phyloP scores from a whole-genome alignment of 805 yeast genomes.

The Torulaspora microellipsoides region DNA sequence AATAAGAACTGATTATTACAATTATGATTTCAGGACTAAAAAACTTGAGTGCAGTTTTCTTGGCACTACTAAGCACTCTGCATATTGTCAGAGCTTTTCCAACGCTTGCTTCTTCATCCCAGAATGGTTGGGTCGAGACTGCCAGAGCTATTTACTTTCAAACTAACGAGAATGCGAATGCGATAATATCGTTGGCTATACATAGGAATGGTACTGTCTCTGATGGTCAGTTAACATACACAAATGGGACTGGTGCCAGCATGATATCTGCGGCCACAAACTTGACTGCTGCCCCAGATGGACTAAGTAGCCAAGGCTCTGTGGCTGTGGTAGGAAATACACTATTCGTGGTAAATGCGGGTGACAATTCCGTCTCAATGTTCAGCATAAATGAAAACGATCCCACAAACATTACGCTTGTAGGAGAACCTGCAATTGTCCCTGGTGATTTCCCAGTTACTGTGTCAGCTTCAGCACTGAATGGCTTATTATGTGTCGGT shows the following conservation, averaged over 20 bases:
- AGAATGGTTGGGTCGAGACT: no score
- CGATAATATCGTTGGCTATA: slow-evolving; percentile 2
- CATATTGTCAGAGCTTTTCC: no score
- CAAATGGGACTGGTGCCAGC: slow-evolving; percentile 10
- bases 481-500: slow-evolving; percentile 7
- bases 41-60: no score
- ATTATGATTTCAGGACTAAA: no score
- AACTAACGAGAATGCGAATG: slow-evolving; percentile 4
- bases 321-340: slow-evolving; percentile 6
- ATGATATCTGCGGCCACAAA: slow-evolving; percentile 7
- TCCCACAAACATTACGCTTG: slow-evolving; percentile 5
- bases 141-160: slow-evolving; percentile 4
- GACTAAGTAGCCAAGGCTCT: slow-evolving; percentile 11
- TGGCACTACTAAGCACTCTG: no score
- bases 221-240: neutral
- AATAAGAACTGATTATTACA: no score
- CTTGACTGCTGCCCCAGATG: slow-evolving; percentile 8
- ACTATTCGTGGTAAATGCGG: slow-evolving; percentile 8
- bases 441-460: slow-evolving; percentile 4
- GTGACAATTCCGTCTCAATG: slow-evolving; percentile 9
- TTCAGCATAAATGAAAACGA: slow-evolving; percentile 4
- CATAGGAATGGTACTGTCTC: slow-evolving; percentile 3
- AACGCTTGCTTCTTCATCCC: no score
- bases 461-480: slow-evolving; percentile 5
- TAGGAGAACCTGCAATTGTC: slow-evolving; percentile 2